Evolutionary conservation across 768 basidiomycete species (phyloP), one percentile per base, ranked within the genome.

Genomic region (Psilocybe tampanensis): DNA sequence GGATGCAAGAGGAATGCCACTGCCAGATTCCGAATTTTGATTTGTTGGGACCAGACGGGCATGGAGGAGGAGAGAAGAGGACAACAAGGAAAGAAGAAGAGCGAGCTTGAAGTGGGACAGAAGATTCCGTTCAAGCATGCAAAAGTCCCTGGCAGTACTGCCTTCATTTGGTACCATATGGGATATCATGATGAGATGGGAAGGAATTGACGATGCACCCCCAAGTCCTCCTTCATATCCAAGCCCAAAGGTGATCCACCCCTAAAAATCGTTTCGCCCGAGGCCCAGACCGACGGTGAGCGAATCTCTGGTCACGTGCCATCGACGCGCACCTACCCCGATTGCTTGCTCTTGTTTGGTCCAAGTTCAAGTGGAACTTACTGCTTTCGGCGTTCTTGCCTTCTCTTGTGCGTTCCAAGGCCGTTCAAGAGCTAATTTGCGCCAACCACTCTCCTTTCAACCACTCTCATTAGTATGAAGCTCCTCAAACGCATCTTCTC

Each of bases 41-140:
- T 62, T 56, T 44, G 73, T 74, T 3, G 84, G 82, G 6, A 83
- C 76, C 13, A 92, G 77, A 12, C 86, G 85, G 19, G 80, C 78
- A 23, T 77, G 79, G 8, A 91, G 78, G 13, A 92, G 72, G 50
- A 87, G 72, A 8, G 89, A 88, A 24, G 85, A 81, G 2, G 85
- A 83, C 2, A 90, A 70, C 1, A 91, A 73, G 8, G 82, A 80
- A 24, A 92, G 74, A 21, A 92, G 71, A 9, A 89, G 72, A 5
- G 83, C 86, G 23, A 91, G 78, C 63, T 84, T 88, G 53, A 88
- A 58, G 65, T 92, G 86, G 0, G 88, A 80, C 29, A 92, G 75
- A 48, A 89, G 73, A 62, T 92, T 91, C 50, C 90, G 79, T 69
- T 91, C 90, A 13, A 92, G 78, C 88, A 91, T 89, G 70, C 83